Base-by-base conservation (phyloP, 371 early-diverging fungal genomes). In the Mucor sp. region DNA sequence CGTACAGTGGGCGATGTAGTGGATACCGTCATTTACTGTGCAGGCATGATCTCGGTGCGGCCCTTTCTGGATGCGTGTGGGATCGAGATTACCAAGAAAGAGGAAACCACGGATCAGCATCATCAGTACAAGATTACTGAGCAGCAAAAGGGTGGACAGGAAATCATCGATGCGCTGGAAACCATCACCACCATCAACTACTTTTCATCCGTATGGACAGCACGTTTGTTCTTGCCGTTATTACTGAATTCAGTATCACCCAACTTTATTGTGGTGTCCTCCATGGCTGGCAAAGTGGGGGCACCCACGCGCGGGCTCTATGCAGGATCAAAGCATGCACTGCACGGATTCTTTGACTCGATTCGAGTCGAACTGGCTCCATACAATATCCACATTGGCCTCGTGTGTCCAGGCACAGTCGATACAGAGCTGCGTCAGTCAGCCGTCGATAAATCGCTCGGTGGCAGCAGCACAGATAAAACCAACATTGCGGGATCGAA, bases 251-350 rank as follows among this genome's bases (percentile, higher is more conserved):
- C 83, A 12, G 55, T 66, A 15, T 74, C 81, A 23, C 88, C 87
- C 30, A 88, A 88, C 53, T 80, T 94, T 9, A 79, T 94, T 2
- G 89, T 94, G 27, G 84, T 95, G 6, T 93, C 94, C 0, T 94
- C 94, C 14, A 84, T 92, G 79, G 94, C 94, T 0, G 94, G 93
- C 6, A 80, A 89, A 50, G 71, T 91, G 0, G 91, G 90, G 9
- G 92, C 95, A 19, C 96, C 96, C 0, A 94, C 95, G 11, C 86
- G 96, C 9, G 82, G 90, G 6, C 74, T 96, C 25, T 96, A 96
- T 71, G 84, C 90, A 41, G 91, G 90, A 0, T 87, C 91, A 55
- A 96, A 96, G 62, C 91, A 91, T 69, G 96, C 95, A 0, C 77
- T 94, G 8, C 90, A 91, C 33, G 95, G 95, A 0, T 96, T 91